These are phyloP conservation scores for Millerozyma acaciae DNA, from an alignment of 805 yeast species.

Conservation along the genomic window DNA sequence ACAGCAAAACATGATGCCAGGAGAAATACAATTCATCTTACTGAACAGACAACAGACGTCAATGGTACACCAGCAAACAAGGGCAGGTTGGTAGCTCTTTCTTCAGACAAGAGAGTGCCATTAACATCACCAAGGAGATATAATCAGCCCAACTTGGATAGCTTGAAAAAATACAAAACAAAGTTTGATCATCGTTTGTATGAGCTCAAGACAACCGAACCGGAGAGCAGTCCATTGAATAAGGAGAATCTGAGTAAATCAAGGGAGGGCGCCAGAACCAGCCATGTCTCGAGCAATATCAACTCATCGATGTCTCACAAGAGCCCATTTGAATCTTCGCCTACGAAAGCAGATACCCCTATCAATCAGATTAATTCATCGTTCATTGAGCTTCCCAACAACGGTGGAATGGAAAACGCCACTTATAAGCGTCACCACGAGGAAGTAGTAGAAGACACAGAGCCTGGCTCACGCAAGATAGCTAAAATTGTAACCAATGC, in stretches of 20 bases:
- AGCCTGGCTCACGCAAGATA: conserved; percentile 11
- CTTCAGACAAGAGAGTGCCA: conserved; percentile 4
- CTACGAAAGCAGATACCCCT: conserved; percentile 5
- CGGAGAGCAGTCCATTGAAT: conserved; percentile 7
- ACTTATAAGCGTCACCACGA: neutral
- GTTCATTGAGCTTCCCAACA: conserved; percentile 10
- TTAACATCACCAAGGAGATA: conserved; percentile 15
- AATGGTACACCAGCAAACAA: conserved; percentile 1
- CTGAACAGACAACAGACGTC: neutral
- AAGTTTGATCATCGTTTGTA: conserved; percentile 14
- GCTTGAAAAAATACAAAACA: conserved; percentile 14
- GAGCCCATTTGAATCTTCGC: conserved; percentile 15
- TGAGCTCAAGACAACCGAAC: conserved; percentile 3
- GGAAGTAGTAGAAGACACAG: conserved; percentile 1
- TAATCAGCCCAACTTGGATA: conserved; percentile 11
- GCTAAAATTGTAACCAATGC: conserved; percentile 20
- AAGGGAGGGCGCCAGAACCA: neutral
- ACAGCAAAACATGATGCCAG: conserved; percentile 32
- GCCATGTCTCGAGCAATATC: neutral
- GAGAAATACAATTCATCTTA: conserved; percentile 20
- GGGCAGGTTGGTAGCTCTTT: neutral
- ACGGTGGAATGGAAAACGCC: conserved; percentile 6
- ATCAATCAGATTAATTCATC: conserved; percentile 2
- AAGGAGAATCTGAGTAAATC: conserved; percentile 10
- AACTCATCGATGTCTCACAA: conserved; percentile 2